These are phyloP conservation scores for Poteriospumella lacustris DNA, from an alignment of 108 stramenopile genomes.

Conservation along the genomic window DNA sequence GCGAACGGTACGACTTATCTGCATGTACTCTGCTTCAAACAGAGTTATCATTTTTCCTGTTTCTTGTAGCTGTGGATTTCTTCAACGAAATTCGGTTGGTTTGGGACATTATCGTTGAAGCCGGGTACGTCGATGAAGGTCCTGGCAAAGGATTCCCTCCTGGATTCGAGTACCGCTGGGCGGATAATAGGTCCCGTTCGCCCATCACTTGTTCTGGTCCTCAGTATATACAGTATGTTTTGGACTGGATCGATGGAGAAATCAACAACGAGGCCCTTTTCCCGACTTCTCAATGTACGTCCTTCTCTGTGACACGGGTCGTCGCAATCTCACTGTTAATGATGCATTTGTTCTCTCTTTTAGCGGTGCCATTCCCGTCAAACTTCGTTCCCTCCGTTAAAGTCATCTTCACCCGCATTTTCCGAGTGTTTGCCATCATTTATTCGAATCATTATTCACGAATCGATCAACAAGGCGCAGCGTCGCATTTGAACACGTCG, in stretches of 20 bases:
- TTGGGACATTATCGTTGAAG: constrained; percentile 47
- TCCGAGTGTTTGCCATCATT: constrained; percentile 57
- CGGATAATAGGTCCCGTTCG: constrained; percentile 1
- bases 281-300: constrained; percentile 2
- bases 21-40: background rate
- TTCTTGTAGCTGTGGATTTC: constrained; percentile 54
- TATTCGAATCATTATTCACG: constrained; percentile 49
- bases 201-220: constrained; percentile 8
- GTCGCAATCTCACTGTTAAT: constrained; percentile 15
- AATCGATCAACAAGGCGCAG: constrained; percentile 50
- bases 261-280: constrained; percentile 49
- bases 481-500: constrained; percentile 58
- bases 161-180: constrained; percentile 42
- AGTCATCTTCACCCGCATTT: constrained; percentile 52
- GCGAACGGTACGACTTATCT: constrained; percentile 50
- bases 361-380: constrained; percentile 36
- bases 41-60: background rate
- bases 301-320: background rate
- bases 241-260: constrained; percentile 59
- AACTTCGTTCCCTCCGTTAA: constrained; percentile 44
- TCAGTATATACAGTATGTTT: constrained; percentile 54
- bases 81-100: constrained; percentile 57
- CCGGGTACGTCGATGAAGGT: constrained; percentile 2
- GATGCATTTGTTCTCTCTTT: constrained; percentile 18
- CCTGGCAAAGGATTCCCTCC: constrained; percentile 32